These are phyloP conservation scores for Guyanaporus albipodus DNA, from an alignment of 768 basidiomycete genomes.

Conservation along the genomic window DNA sequence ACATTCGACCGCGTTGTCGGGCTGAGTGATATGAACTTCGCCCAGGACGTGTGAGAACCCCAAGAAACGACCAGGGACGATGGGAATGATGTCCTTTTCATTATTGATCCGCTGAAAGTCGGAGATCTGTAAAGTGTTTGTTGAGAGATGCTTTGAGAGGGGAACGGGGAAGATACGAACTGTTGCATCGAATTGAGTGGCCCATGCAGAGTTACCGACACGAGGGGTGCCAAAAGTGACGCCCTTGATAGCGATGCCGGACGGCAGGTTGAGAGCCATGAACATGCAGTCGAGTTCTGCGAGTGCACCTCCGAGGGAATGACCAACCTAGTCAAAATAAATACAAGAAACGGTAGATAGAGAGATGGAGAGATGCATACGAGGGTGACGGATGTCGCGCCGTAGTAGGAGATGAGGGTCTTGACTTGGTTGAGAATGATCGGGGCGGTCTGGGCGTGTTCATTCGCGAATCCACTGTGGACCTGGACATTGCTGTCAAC, in stretches of 20 bases:
- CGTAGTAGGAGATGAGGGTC: slow-evolving; percentile 34
- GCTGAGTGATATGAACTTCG: slow-evolving; percentile 42
- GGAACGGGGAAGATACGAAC: slow-evolving; percentile 10
- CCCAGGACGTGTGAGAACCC: slow-evolving; percentile 42
- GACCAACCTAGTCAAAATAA: slow-evolving; percentile 35
- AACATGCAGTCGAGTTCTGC: slow-evolving; percentile 49
- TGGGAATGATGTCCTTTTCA: slow-evolving; percentile 48
- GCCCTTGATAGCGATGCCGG: slow-evolving; percentile 30
- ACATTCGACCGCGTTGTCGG: slow-evolving; percentile 37
- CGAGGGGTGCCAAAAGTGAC: slow-evolving; percentile 32
- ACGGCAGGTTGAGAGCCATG: slow-evolving; percentile 45
- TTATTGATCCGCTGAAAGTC: slow-evolving; percentile 30
- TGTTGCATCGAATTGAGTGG: slow-evolving; percentile 24
- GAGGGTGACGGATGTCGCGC: slow-evolving; percentile 39
- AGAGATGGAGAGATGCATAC: slow-evolving; percentile 23
- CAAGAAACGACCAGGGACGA: slow-evolving; percentile 48
- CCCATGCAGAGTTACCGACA: slow-evolving; percentile 29
- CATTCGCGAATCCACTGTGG: slow-evolving; percentile 52
- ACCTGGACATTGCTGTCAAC: slow-evolving; percentile 40
- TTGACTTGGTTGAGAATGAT: slow-evolving; percentile 44
- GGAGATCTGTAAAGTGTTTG: slow-evolving; percentile 9
- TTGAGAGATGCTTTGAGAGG: background rate
- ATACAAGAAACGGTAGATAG: background rate
- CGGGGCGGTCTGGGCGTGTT: slow-evolving; percentile 45
- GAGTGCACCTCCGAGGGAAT: slow-evolving; percentile 51